phyloP scores from a whole-genome alignment of 805 yeast species.

The Wickerhamia fluorescens region DNA sequence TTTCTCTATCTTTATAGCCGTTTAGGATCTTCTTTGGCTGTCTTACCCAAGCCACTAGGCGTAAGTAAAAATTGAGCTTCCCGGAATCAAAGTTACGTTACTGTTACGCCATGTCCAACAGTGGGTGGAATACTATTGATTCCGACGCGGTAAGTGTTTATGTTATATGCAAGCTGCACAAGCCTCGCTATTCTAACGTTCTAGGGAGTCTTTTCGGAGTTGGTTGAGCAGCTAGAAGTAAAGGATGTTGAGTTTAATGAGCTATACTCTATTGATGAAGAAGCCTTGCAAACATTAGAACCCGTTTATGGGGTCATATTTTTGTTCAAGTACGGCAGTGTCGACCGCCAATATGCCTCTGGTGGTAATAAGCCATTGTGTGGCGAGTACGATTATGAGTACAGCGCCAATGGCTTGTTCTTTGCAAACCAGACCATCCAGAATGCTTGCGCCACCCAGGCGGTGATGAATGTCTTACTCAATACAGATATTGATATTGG shows the following conservation, averaged over 20 bases:
- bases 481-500: conserved; percentile 43
- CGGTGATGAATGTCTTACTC: conserved; percentile 51
- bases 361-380: conserved; percentile 30
- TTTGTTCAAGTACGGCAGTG: conserved; percentile 51
- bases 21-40: too few relatives aligned
- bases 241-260: conserved; percentile 52
- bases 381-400: conserved; percentile 36
- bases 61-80: too few relatives aligned
- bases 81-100: too few relatives aligned
- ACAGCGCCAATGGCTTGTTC: conserved; percentile 34
- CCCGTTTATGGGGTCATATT: conserved; percentile 57
- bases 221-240: conserved; percentile 50
- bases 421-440: conserved; percentile 60
- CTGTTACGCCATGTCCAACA: conserved; percentile 5
- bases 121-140: conserved; percentile 57
- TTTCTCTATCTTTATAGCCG: too few relatives aligned
- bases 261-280: conserved; percentile 45
- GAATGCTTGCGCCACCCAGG: conserved; percentile 73
- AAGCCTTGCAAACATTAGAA: conserved; percentile 22
- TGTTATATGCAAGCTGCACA: background rate
- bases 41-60: too few relatives aligned
- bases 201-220: conserved; percentile 55
- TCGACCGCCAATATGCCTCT: conserved; percentile 25
- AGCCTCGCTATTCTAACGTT: background rate
- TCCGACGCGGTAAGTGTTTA: conserved; percentile 47